Evolutionary conservation across 129 eudicot genomes (phyloP), one percentile per base, ranked within the genome.

Genomic region (Tanacetum coccineum): DNA sequence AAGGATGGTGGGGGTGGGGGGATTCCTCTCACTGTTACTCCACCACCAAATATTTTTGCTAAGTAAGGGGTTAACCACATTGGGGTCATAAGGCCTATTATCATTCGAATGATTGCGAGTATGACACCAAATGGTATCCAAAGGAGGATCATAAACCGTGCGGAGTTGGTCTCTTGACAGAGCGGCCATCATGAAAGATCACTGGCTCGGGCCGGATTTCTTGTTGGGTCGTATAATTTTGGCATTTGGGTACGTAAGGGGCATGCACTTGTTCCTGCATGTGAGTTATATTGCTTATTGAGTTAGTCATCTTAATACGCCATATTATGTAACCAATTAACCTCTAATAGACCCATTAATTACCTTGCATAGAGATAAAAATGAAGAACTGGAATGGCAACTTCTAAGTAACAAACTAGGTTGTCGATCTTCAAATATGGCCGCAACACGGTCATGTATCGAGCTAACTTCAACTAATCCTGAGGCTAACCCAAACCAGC

Each of bases 111-210:
- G 15, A 66, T 45, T 1, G 95, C 95, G 0, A 90, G 85, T 2
- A 80, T 11, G 59, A 86, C 64, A 9, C 97, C 97, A 4, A 90
- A 13, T 0, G 97, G 97, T 63, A 90, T 79, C 97, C 97, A 90
- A 6, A 84, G 32, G 70, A 86, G 73, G 75, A 90, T 86, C 10
- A 90, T 58, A 9, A 90, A 95, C 87, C 11, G 71, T 66, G 49
- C 0, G 97, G 95, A 4, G 91, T 86, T 0, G 97, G 97, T 4
- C 97, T 82, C 77, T 79, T 81, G 13, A 74, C 97, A 0, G 86
- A 83, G 30, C 97, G 90, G 44, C 97, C 97, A 58, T 90, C 97
- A 44, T 86, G 97, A 73, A 90, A 90, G 80, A 90, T 86, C 63
- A 90, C 97, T 59, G 97, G 95, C n/a, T 66, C 62, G 8, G 97